Base-by-base conservation (phyloP, 176 grass and related monocot species). In the Bolboschoenus planiculmis region DNA sequence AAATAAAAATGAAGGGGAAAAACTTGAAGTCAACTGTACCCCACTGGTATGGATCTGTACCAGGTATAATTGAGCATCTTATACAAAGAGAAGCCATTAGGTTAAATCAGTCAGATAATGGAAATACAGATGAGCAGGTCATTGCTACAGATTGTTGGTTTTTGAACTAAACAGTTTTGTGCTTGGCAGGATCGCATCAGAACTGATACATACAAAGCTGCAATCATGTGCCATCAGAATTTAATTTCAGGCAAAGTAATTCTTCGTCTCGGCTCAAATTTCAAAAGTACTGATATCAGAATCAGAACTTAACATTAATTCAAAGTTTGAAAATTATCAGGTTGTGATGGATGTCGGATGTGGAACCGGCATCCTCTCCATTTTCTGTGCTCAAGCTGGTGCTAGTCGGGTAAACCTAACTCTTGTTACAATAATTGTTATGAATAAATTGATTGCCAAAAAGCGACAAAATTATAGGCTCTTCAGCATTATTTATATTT, bases 271-370 rank as follows among this genome's bases (percentile, higher is more conserved):
- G 5, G 8, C 43, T 15, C 35, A 42, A 20, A 50, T 24, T 72
- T 84, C 16, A 11, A 0, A 66, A 10, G 4, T 29, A 33, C 15
- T 84, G 71, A 3, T 54, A 56, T 59, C 6, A 35, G 14, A 81
- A 63, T 65, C 13, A 46, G 39, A 64, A 34, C 11, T 78, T 43
- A 7, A n/a, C 9, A 62, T 13, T 75, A 15, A 84, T 55, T 55
- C 18, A 6, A 53, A 67, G 34, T 48, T 80, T 61, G 15, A 24
- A 73, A 53, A 51, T 42, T 29, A 81, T 81, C 72, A 97, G 94
- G 91, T 97, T 84, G 94, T 97, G 26, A 91, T 97, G 89, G 94
- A 97, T 84, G 94, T 97, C 40, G 94, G 94, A 26, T 97, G 94
- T 78, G 94, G 94, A 39, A 97, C 94, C 46, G 94, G 94, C 72